These are phyloP conservation scores for Magnaporthiopsis rhizophila DNA, from an alignment of 2,329 filamentous ascomycete genomes.

Conservation along the genomic window DNA sequence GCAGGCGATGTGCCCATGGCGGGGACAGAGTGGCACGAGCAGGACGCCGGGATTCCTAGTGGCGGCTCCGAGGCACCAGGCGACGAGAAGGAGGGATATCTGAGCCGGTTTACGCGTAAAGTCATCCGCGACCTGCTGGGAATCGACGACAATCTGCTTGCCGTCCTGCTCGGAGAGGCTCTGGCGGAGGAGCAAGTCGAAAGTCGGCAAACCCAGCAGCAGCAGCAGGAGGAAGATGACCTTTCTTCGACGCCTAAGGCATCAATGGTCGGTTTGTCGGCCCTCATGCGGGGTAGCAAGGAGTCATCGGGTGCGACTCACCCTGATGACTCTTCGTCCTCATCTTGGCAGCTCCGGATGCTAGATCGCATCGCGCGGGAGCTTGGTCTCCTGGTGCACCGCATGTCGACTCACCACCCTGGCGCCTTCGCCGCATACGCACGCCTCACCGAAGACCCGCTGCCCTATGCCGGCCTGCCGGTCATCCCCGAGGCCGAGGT, in stretches of 20 bases:
- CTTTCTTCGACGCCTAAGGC: conserved; percentile 37
- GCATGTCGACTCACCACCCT: conserved; percentile 64
- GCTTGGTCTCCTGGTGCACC: conserved; percentile 73
- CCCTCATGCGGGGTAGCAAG: conserved; percentile 13
- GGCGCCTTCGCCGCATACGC: conserved; percentile 82
- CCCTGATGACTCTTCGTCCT: background rate
- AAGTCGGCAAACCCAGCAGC: background rate
- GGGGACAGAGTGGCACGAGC: conserved; percentile 41
- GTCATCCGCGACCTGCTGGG: conserved; percentile 87
- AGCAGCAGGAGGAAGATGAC: background rate
- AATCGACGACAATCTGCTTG: conserved; percentile 77
- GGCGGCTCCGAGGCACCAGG: conserved; percentile 28
- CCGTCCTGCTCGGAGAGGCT: conserved; percentile 78
- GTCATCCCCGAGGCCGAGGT: conserved; percentile 47
- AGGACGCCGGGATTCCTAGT: conserved; percentile 17
- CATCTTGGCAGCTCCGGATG: conserved; percentile 64
- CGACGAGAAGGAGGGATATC: conserved; percentile 58
- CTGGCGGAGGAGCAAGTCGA: conserved; percentile 44
- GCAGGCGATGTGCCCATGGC: conserved; percentile 8
- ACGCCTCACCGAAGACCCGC: conserved; percentile 52
- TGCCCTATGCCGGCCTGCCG: conserved; percentile 73
- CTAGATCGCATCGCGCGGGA: conserved; percentile 81
- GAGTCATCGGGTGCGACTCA: conserved; percentile 25
- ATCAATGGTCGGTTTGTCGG: conserved; percentile 15
- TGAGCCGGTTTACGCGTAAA: conserved; percentile 73